Base-by-base conservation (phyloP, 1,284 basidiomycete species). In the Phaffia rhodozyma region DNA sequence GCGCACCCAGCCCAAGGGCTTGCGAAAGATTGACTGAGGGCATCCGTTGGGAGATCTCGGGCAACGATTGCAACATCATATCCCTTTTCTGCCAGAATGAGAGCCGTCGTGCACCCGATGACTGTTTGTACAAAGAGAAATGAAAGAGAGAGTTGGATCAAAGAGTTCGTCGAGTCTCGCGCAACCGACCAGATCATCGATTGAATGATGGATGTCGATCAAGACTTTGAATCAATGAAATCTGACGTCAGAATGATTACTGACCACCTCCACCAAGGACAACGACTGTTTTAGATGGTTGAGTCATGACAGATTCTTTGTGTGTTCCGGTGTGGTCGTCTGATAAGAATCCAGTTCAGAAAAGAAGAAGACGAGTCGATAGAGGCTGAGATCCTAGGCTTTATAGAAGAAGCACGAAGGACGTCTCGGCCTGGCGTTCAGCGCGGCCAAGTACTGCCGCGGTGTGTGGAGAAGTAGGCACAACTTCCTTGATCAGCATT, bases 1-100 rank as follows among this genome's bases (percentile, higher is more conserved):
- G 16, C 38, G 13, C 82, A 68, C 65, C 83, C 84, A 49, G 86
- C 85, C 82, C 86, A 87, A 0, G 86, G 86, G 65, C 79, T 81
- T 0, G 86, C 81, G 73, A 85, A 87, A 0, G 76, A 79, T 58
- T 82, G 81, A 1, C 81, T 82, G 60, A 79, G 74, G 29, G 79
- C 70, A 72, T 87, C 85, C 58, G 81, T 78, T 0, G 86, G 84
- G 67, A 86, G 75, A 67, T 87, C 86, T 53, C 83, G 78, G 1
- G 85, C 86, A 20, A 86, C 74, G 61, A 87, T 73, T 1, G 79
- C 82, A 30, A 87, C 77, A 30, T 74, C 77, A 71, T 81, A 79
- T 1, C 63, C 63, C 9, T 52, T 27, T 16, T 65, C 51, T 53
- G 63, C 58, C 25, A 65, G 58, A 9, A 52, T 23, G 16, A 65